These are phyloP conservation scores for Colletotrichum limetticola DNA, from an alignment of 2,329 filamentous ascomycete genomes.

Conservation along the genomic window DNA sequence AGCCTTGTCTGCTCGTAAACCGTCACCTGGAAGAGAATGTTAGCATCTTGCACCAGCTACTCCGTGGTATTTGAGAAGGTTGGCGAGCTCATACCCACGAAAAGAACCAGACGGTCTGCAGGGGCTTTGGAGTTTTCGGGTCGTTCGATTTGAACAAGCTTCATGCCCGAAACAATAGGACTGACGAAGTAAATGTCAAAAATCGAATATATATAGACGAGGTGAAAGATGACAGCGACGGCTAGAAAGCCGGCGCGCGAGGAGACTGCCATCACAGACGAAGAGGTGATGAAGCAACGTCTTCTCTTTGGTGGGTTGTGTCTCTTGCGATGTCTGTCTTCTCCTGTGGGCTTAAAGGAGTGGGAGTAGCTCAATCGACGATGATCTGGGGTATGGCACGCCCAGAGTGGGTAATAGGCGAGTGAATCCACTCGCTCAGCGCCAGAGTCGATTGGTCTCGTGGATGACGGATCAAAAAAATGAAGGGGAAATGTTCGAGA, in stretches of 20 bases:
- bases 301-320: neutral
- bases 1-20: conserved; percentile 95
- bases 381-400: neutral
- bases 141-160: conserved; percentile 77
- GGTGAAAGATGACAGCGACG: conserved; percentile 90
- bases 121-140: conserved; percentile 72
- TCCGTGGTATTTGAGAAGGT: neutral
- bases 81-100: conserved; percentile 74
- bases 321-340: neutral
- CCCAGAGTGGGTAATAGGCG: neutral
- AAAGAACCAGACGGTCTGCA: conserved; percentile 89
- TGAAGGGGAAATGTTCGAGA: neutral
- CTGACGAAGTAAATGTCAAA: conserved; percentile 99
- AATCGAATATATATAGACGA: conserved; percentile 94
- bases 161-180: conserved; percentile 96
- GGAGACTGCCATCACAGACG: conserved; percentile 61
- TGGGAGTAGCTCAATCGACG: neutral
- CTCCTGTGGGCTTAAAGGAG: neutral
- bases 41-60: neutral
- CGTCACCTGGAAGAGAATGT: conserved; percentile 71
- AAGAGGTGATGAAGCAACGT: neutral
- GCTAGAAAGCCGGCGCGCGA: conserved; percentile 84
- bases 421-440: neutral
- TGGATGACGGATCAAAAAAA: neutral
- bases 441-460: neutral